phyloP scores from a whole-genome alignment of 768 basidiomycete species.

The Tricholoma sp. region DNA sequence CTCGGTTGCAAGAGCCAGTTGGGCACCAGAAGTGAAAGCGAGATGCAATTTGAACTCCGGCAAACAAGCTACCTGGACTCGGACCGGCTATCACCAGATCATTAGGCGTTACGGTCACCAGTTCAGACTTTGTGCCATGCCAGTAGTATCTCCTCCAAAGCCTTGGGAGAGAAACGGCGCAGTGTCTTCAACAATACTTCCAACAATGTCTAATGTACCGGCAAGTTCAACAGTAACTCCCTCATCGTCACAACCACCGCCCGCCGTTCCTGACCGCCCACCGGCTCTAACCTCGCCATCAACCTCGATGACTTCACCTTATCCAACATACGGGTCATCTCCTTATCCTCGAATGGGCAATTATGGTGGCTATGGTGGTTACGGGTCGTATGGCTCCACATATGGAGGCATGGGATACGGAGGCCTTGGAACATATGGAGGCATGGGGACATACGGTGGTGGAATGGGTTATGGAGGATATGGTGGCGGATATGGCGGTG shows the following conservation, averaged over 20 bases:
- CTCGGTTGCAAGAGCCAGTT: no score
- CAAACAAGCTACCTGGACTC: no score
- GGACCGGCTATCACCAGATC: no score
- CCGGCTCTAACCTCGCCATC: constrained; percentile 39
- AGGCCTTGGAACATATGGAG: constrained; percentile 25
- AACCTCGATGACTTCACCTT: constrained; percentile 37
- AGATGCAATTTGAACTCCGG: no score
- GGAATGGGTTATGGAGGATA: constrained; percentile 21
- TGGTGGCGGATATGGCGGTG: constrained; percentile 19
- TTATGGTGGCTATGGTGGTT: constrained; percentile 26
- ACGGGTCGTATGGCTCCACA: constrained; percentile 23
- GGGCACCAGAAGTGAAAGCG: no score
- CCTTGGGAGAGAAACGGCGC: constrained; percentile 75
- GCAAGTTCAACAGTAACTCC: constrained; percentile 20
- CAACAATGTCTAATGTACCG: constrained; percentile 23
- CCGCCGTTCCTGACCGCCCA: constrained; percentile 59
- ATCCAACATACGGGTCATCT: constrained; percentile 35
- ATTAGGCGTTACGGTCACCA: no score
- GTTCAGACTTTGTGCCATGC: no score
- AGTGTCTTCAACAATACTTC: constrained; percentile 25
- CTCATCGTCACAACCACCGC: constrained; percentile 19
- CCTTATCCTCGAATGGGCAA: constrained; percentile 38
- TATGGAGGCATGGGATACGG: constrained; percentile 30
- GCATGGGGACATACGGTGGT: constrained; percentile 38
- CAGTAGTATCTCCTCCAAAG: constrained; percentile 82